Base-by-base conservation (phyloP, 495 filamentous ascomycete species). In the Podospora comata region DNA sequence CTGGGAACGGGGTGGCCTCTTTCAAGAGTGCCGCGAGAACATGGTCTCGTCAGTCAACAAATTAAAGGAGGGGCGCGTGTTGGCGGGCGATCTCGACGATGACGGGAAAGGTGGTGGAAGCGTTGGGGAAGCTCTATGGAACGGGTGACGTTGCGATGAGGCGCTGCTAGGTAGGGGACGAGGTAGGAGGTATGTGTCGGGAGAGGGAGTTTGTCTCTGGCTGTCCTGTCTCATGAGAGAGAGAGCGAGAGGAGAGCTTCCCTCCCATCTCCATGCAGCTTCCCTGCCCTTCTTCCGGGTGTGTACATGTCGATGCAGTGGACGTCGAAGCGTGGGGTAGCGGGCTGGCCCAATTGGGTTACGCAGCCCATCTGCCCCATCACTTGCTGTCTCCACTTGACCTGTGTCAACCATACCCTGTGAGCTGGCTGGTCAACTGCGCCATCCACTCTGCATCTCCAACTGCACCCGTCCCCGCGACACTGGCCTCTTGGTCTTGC, bases 341-440 rank as follows among this genome's bases (percentile, higher is more conserved):
- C 27, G 30, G 55, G 67, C 70, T 28, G 34, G 26, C 66, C 66
- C 54, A 39, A 66, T 68, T 28, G 63, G 66, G 69, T 48, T 32
- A 15, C 18, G 57, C 65, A 65, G 65, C 57, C 62, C 19, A 26
- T 57, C 27, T 62, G 62, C 62, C 57, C 62, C 19, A 26, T 57
- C 27, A 26, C 63, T 55, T 20, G 32, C 20, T 5, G 19, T 26
- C 39, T 20, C 61, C 61, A 39, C 34, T 63, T 39, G 34, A 30
- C 19, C 39, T 54, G 6, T 53, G 28, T 67, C 60, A 67, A 63
- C 53, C 28, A 20, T 44, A 57, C 60, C 54, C 18, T 55, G 62
- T 70, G 68, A 63, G 70, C 67, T 71, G 70, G 65, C 68, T 60
- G 68, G 68, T 53, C 56, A 64, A 66, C 71, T 65, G 66, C 70